Evolutionary conservation across 2,329 filamentous ascomycete species (phyloP), one percentile per base, ranked within the genome.

Genomic region (Alternaria infectoria): DNA sequence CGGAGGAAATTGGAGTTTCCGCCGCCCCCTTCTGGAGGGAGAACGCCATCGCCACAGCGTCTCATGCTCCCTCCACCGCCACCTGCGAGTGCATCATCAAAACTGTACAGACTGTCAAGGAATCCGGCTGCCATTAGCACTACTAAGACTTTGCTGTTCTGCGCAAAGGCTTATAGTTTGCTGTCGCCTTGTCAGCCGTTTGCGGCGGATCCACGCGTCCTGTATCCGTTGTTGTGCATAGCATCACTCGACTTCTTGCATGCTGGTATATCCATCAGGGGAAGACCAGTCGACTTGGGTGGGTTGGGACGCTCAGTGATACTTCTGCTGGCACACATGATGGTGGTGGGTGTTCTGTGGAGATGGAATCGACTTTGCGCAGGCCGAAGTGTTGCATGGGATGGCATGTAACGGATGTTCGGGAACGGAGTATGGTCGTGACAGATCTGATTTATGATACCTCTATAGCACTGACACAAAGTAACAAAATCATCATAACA

Each of bases 171-270:
- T 9, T 80, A 86, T 12, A 88, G 88, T 0, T 80, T 96, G 10
- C 84, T 86, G 3, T 84, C 86, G 50, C 87, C 90, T 1, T 97
- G 93, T 77, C 88, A 88, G 76, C 93, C 93, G 0, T 89, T 89
- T 61, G 88, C 89, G 46, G 84, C 88, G n/a, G 89, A 86, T 47
- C 82, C 88, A 7, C 86, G 86, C 77, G 80, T 93, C 5, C 84
- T 88, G 5, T 89, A 90, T 68, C 88, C 91, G 4, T 81, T 97
- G 2, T 81, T 96, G 5, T 79, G 86, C 4, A 77, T 95, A 8
- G 93, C 92, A 9, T 88, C 86, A 1, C 70, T 93, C 12, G 92
- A 94, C 66, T 78, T 87, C 15, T 72, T 81, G 2, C 67, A 79
- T 2, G 66, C 70, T 12, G 64, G 65, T 1, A 51, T 71, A 30